phyloP scores from a whole-genome alignment of 2,329 filamentous ascomycete genomes.

The Catunica adiposa region DNA sequence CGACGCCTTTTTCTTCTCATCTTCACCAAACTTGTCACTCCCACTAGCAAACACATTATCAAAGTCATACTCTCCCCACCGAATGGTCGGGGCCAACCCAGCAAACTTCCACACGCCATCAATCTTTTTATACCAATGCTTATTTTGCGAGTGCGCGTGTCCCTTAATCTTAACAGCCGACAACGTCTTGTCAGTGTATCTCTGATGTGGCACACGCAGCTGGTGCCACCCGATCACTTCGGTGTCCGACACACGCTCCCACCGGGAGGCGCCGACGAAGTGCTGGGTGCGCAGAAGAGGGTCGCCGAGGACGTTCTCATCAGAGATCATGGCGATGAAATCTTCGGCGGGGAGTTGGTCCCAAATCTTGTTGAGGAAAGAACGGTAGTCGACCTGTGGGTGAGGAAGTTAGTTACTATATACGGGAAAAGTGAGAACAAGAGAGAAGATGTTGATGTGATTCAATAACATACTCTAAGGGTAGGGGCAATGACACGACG shows the following conservation, averaged over 20 bases:
- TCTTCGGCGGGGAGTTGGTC: conserved; percentile 43
- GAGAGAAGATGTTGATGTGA: not conserved
- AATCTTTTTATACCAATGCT: conserved; percentile 40
- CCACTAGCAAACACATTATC: conserved; percentile 32
- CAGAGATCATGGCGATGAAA: conserved; percentile 44
- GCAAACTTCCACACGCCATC: conserved; percentile 47
- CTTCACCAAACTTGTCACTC: conserved; percentile 13
- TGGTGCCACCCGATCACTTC: conserved; percentile 45
- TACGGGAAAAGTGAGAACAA: not conserved
- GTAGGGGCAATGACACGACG: conserved; percentile 42
- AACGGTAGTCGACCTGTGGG: conserved; percentile 53
- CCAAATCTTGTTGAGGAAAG: conserved; percentile 44
- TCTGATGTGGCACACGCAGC: conserved; percentile 44
- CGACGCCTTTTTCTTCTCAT: not conserved
- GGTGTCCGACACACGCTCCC: conserved; percentile 40
- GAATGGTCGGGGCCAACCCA: conserved; percentile 36
- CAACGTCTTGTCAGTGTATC: conserved; percentile 36
- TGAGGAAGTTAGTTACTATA: conserved; percentile 20
- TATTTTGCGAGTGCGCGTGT: conserved; percentile 41
- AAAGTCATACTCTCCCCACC: conserved; percentile 42
- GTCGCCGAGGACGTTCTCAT: conserved; percentile 41
- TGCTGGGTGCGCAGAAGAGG: conserved; percentile 47
- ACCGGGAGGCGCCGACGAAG: conserved; percentile 43
- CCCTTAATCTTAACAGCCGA: conserved; percentile 38
- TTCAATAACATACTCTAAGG: conserved; percentile 14